Evolutionary conservation across 2,329 filamentous ascomycete species (phyloP), one percentile per base, ranked within the genome.

Genomic region (Fusarium pseudograminearum): DNA sequence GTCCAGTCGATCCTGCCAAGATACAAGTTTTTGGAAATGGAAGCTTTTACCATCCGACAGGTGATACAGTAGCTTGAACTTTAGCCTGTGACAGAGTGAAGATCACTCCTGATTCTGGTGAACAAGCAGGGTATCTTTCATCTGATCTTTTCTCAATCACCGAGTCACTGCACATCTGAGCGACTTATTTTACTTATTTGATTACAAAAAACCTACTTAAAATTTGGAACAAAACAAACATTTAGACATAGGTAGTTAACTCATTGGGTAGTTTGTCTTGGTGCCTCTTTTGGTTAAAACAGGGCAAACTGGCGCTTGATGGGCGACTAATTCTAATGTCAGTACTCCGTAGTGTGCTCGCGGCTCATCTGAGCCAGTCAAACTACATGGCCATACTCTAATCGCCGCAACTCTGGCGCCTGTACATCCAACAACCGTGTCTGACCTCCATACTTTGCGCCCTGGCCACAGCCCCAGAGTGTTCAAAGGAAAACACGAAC

Each of bases 361-460:
- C 55, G 61, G 58, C 63, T 52, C 53, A 47, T 50, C 36, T 54
- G 57, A 61, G 34, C 73, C 73, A 74, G 65, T 75, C 67, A 71
- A 61, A 48, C 65, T 56, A 48, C 69, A 60, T 63, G 28, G 14
- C 47, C 59, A 60, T 51, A 61, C 55, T 50, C 40, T 20, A 22
- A 22, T 53, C 66, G 62, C 65, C 59, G 61, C 73, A 71, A 20
- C 58, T 15, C 47, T 58, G 59, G 61, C 65, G 71, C 65, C 65
- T 71, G 45, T 60, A 26, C 30, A 56, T 40, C 57, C 60, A 61
- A 65, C 44, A 52, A 26, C 24, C n/a, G 42, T 36, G n/a, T 38
- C 58, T 28, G 38, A 57, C 33, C 42, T 50, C 58, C 47, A 56
- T 46, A 38, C 41, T 56, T 50, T 51, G 12, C 22, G 14, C 24